Conservation (phyloP, 257 asterid genomes). For the Solanum ahanhuiri region DNA sequence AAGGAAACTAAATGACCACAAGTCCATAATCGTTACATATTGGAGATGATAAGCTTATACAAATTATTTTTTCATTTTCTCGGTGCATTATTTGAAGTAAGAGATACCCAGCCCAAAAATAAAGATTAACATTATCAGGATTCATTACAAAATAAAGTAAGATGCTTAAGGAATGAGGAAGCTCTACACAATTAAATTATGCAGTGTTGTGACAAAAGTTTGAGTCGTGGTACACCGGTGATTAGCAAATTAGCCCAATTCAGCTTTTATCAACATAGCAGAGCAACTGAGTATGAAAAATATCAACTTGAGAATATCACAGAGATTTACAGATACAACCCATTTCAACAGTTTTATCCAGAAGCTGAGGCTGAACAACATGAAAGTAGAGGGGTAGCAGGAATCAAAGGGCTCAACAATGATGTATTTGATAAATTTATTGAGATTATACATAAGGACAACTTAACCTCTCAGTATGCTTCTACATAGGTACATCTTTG, state of each 20-base stretch:
- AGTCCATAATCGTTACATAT: not conserved
- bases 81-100: not conserved
- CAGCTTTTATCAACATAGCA: not conserved
- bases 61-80: slow-evolving; percentile 6
- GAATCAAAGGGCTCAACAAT: not conserved
- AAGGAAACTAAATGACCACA: not conserved
- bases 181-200: not conserved
- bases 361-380: not conserved
- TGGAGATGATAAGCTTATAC: not conserved
- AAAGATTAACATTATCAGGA: not conserved
- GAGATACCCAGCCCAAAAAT: not conserved
- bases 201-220: not conserved
- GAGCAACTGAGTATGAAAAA: not conserved
- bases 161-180: not conserved
- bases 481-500: not conserved
- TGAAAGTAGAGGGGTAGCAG: not conserved
- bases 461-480: not conserved
- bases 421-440: not conserved
- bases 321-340: not conserved
- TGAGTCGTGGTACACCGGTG: not conserved
- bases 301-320: not conserved
- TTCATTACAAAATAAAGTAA: not conserved
- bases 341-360: not conserved
- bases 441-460: not conserved
- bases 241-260: not conserved